Percentiles rank a stretch among this genome's conserved stretches.
phyloP scores from a whole-genome alignment of 2,329 filamentous ascomycete genomes.

The Colletotrichum sansevieriae region DNA sequence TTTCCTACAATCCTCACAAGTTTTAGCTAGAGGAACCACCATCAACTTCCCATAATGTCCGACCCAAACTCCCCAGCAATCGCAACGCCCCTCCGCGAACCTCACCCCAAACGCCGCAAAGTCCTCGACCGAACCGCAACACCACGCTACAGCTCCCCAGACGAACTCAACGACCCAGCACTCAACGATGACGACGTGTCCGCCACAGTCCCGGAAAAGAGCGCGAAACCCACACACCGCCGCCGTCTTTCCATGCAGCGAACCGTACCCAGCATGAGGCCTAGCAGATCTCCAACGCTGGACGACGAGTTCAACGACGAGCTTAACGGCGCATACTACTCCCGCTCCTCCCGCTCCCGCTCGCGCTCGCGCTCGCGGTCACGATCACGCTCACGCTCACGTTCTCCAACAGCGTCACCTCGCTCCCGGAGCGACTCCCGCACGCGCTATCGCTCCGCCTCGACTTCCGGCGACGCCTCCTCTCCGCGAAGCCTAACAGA shows the following conservation, averaged over 20 bases:
- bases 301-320: conserved; percentile 45
- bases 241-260: conserved; percentile 40
- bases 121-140: conserved; percentile 55
- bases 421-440: conserved; percentile 49
- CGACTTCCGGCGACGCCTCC: conserved; percentile 45
- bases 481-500: conserved; percentile 43
- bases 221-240: conserved; percentile 17
- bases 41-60: conserved; percentile 45
- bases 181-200: background rate
- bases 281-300: conserved; percentile 40
- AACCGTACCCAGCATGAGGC: conserved; percentile 41
- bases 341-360: conserved; percentile 41
- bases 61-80: conserved; percentile 44
- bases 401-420: conserved; percentile 37
- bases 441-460: conserved; percentile 50
- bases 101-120: conserved; percentile 57
- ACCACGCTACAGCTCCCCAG: conserved; percentile 59
- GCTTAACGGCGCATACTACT: conserved; percentile 44
- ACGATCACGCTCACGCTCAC: conserved; percentile 44
- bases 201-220: background rate
- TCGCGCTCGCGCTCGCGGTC: conserved; percentile 38
- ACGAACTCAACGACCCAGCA: conserved; percentile 50
- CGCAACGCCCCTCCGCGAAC: conserved; percentile 45
- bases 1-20: too few species aligned
- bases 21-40: background rate